Evolutionary conservation across 139 green algal species (phyloP).

Genomic region (Mychonastes homosphaera): DNA sequence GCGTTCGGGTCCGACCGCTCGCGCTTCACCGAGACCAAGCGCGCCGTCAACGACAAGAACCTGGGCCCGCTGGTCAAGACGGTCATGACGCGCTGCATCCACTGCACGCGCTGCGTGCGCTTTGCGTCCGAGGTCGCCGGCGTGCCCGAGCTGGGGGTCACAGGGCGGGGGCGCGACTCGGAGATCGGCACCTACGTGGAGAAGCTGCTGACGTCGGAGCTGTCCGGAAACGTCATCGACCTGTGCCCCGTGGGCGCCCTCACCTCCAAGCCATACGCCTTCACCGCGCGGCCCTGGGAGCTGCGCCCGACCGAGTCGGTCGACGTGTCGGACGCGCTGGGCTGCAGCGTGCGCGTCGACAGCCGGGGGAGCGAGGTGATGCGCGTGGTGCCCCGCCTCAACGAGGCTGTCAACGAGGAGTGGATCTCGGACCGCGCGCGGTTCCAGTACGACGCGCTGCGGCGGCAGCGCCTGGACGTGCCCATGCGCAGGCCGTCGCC

Average conservation of each 20-base stretch:
- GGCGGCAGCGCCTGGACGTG: constrained; percentile 78
- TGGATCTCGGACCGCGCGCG: constrained; percentile 94
- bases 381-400: constrained; percentile 83
- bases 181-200: constrained; percentile 97
- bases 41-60: constrained; percentile 92
- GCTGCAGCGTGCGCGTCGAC: constrained; percentile 77
- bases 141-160: constrained; percentile 89
- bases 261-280: constrained; percentile 93
- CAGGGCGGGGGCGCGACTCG: constrained; percentile 71
- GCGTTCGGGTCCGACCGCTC: constrained; percentile 82
- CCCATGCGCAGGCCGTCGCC: constrained; percentile 64
- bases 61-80: constrained; percentile 94
- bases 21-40: constrained; percentile 86
- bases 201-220: constrained; percentile 78
- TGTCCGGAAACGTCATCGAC: constrained; percentile 97
- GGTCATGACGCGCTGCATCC: constrained; percentile 88
- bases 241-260: constrained; percentile 96
- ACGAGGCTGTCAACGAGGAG: constrained; percentile 98
- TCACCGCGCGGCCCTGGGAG: constrained; percentile 95
- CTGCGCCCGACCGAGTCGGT: constrained; percentile 87
- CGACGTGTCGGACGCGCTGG: constrained; percentile 85
- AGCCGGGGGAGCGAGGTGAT: constrained; percentile 81
- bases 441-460: constrained; percentile 95
- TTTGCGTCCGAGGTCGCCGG: constrained; percentile 92
- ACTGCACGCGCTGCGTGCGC: constrained; percentile 70